Evolutionary conservation across 1,284 basidiomycete genomes (phyloP), one percentile per base, ranked within the genome.

Genomic region (Tilletia setariae): DNA sequence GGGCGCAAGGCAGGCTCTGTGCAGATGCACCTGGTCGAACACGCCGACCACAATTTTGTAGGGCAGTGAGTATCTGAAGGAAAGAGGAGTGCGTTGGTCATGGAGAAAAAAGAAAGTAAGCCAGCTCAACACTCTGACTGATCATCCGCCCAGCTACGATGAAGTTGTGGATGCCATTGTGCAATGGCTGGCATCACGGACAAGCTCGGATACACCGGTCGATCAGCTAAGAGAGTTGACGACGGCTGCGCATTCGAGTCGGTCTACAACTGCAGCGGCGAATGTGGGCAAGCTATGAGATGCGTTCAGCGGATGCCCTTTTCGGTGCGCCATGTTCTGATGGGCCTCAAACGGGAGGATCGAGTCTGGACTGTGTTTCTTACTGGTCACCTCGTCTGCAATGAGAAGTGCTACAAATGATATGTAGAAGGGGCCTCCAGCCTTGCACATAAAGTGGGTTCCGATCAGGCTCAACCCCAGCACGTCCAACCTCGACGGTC

Each of bases 11-110:
- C 74, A 2, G 76, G 76, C 0, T 72, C 69, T 23, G 70, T 70
- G 11, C 44, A 64, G 13, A 35, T 78, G 23, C 70, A 71, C 42
- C 61, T 79, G 9, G 72, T 79, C 51, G 74, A 76, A 8, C 69
- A 72, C 49, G 75, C 76, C 2, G 74, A 77, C 64, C 78, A 79
- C 65, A 67, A 73, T 51, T 77, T 74, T 59, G 40, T 70, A 13
- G 56, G 56, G 6, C 32, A 47, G 64, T 53, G 44, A 65, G 64
- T 53, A 2, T 43, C n/a, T n/a, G 21, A 19, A 28, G n/a, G 61
- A 23, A n/a, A n/a, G n/a, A n/a, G n/a, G 7, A n/a, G 47, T 19
- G 11, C n/a, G 1, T 8, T 25, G 16, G 8, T 8, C 11, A 25
- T 25, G 47, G 8, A 19, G 47, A 7, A 7, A 49, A 25, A 49